Evolutionary conservation across 2,329 filamentous ascomycete genomes (phyloP).

Genomic region (Rosellinia necatrix): DNA sequence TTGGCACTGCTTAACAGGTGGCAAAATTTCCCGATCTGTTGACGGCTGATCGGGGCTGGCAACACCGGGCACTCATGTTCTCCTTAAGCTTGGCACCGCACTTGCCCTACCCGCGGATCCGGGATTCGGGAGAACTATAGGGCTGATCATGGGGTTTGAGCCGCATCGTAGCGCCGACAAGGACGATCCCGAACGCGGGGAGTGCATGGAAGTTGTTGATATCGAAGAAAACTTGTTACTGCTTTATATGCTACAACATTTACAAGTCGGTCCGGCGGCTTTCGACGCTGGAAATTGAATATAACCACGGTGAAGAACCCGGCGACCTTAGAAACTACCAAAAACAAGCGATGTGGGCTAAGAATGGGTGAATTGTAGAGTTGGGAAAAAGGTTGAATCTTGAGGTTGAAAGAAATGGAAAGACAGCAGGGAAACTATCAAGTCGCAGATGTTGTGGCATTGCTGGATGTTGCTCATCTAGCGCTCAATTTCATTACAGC

Average conservation of each 20-base stretch:
- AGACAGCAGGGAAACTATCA: conserved; percentile 30
- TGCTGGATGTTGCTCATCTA: conserved; percentile 32
- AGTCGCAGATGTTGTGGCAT: conserved; percentile 39
- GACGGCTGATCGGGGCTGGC: conserved; percentile 21
- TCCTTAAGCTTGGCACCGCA: conserved; percentile 25
- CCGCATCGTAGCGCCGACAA: conserved; percentile 45
- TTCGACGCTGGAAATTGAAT: conserved; percentile 29
- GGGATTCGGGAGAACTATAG: conserved; percentile 37
- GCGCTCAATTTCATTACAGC: conserved; percentile 6
- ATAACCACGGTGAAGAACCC: conserved; percentile 26
- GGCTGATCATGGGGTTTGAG: conserved; percentile 44
- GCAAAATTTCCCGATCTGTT: not conserved
- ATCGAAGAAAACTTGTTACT: conserved; percentile 36
- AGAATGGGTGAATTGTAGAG: conserved; percentile 9
- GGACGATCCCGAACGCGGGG: conserved; percentile 41
- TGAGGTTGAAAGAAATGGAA: conserved; percentile 38
- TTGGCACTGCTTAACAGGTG: conserved; percentile 2
- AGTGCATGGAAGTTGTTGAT: conserved; percentile 31
- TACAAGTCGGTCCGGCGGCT: conserved; percentile 7
- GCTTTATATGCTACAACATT: conserved; percentile 23
- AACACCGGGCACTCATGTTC: conserved; percentile 4
- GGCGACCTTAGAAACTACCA: conserved; percentile 31
- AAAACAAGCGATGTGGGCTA: conserved; percentile 2
- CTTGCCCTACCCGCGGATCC: conserved; percentile 34
- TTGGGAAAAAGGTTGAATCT: conserved; percentile 25